Percentiles rank a stretch among this genome's conserved stretches.
These are phyloP conservation scores for Serpula lacrymans DNA, from an alignment of 768 basidiomycete species.

Conservation along the genomic window DNA sequence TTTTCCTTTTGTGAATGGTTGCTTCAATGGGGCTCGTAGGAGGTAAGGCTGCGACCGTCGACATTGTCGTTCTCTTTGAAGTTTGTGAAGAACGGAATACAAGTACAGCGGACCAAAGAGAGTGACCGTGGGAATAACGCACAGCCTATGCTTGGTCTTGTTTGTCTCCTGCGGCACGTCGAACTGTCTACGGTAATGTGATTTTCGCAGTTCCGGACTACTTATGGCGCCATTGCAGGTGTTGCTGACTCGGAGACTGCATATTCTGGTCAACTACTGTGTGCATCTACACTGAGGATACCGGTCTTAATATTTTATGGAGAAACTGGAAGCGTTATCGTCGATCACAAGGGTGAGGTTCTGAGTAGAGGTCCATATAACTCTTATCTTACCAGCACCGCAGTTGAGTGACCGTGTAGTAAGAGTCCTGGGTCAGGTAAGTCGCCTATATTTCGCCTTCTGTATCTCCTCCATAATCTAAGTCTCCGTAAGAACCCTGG, in stretches of 20 bases:
- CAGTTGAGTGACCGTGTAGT: conserved; percentile 70
- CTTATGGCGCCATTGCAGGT: no score
- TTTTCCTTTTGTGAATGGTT: conserved; percentile 45
- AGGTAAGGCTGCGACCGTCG: conserved; percentile 33
- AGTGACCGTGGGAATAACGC: not conserved
- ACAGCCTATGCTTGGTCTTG: no score
- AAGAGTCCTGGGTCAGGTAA: conserved; percentile 74
- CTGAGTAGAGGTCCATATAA: no score
- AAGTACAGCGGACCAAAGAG: no score
- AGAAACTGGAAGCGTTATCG: conserved; percentile 47
- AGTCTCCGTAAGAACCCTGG: conserved; percentile 76
- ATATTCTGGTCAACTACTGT: conserved; percentile 2
- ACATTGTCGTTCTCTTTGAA: conserved; percentile 33
- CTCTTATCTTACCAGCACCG: not conserved
- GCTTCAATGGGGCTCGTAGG: conserved; percentile 29
- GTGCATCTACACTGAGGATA: not conserved
- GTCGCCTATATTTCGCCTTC: conserved; percentile 9
- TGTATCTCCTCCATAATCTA: not conserved
- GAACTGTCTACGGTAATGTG: no score
- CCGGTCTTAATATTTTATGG: no score
- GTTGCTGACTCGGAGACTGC: no score
- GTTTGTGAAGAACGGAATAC: conserved; percentile 7
- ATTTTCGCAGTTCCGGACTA: no score
- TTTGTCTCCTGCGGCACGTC: no score
- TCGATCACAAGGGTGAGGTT: conserved; percentile 55